These are phyloP conservation scores for Plasmodium yoelii DNA, from an alignment of 169 alveolate species.

Conservation along the genomic window DNA sequence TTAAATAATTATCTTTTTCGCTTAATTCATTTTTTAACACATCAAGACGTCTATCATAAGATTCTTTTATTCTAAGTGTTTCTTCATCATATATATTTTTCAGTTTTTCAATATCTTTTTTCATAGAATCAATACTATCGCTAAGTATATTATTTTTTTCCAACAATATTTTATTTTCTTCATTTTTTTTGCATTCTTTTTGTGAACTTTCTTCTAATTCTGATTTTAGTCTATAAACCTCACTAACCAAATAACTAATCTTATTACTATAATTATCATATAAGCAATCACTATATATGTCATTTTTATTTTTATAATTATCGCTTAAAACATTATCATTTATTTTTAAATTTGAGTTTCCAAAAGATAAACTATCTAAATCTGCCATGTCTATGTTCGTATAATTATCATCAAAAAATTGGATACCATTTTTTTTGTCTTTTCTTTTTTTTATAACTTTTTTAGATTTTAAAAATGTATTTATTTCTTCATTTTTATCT, in stretches of 20 bases:
- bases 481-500: constrained; percentile 15
- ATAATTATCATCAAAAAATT: constrained; percentile 12
- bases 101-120: constrained; percentile 43
- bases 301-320: neutral
- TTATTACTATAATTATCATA: constrained; percentile 5
- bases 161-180: constrained; percentile 21
- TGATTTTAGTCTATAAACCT: constrained; percentile 35
- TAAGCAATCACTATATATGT: neutral
- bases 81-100: constrained; percentile 65
- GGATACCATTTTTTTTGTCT: constrained; percentile 12
- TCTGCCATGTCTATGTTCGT: neutral
- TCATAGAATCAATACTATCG: constrained; percentile 48
- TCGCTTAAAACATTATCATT: neutral
- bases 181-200: constrained; percentile 40
- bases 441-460: constrained; percentile 14
- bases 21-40: constrained; percentile 18
- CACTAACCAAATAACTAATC: constrained; percentile 7
- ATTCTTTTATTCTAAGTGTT: constrained; percentile 37
- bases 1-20: constrained; percentile 47
- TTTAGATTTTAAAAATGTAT: constrained; percentile 5
- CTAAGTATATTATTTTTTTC: constrained; percentile 23
- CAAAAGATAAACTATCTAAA: neutral
- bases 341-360: neutral
- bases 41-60: constrained; percentile 40
- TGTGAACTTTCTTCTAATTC: constrained; percentile 34